Evolutionary conservation across 2,329 filamentous ascomycete species (phyloP), one percentile per base, ranked within the genome.

Genomic region (Xylaria sp.): DNA sequence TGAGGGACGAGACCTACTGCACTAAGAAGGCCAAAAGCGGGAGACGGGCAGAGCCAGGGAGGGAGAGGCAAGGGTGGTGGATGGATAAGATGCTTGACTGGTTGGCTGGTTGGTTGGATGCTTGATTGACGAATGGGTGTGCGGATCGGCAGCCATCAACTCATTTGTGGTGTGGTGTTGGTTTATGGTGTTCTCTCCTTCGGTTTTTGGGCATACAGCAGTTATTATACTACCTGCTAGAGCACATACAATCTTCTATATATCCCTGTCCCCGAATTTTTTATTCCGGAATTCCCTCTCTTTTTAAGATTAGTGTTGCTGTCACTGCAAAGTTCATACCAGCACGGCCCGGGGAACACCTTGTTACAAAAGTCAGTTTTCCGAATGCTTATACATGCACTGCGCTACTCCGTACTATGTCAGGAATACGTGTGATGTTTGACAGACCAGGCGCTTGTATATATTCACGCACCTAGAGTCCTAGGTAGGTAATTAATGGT

Each of bases 21-120:
- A 60, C 55, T 28, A 63, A 48, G 57, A 51, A 54, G 50, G 44
- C 65, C 41, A 66, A 51, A 37, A 46, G 63, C 68, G 63, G 63
- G 59, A 55, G 66, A 61, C 20, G 46, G 34, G 37, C 62, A 60
- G 55, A 66, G 63, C 55, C 66, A 54, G 70, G 68, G 71, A 73
- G 41, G 41, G 73, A 37, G 39, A 37, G 25, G 70, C 62, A 61
- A 72, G 71, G 72, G 66, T 59, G 62, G 70, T 56, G n/a, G 46
- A 48, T 23, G n/a, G 46, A 50, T 23, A 32, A 54, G 28, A 46
- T 57, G 62, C 62, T 69, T 62, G 69, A 74, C 76, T 74, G 76
- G 77, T 77, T 73, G 74, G 41, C 18, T 51, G 25, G 20, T 66
- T 64, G 55, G 63, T 66, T 39, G 50, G 63, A 28, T 39, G 41